phyloP scores from a whole-genome alignment of 305 asterid species.

The Ruellia speciosa region DNA sequence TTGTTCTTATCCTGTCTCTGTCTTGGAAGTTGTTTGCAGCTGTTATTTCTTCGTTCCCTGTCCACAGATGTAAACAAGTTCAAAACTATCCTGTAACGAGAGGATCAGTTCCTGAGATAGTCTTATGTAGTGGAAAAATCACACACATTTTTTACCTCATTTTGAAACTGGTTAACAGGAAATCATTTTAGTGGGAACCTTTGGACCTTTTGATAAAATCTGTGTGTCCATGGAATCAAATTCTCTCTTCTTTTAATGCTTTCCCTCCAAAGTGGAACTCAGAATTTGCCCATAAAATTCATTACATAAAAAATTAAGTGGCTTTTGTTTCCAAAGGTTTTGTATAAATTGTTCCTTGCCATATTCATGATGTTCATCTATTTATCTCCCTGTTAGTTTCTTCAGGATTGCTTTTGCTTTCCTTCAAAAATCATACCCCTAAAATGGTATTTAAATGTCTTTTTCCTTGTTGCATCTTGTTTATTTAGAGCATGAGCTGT shows the following conservation, averaged over 20 bases:
- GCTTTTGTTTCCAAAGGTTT: constrained; percentile 3
- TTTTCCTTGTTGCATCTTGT: too few species aligned
- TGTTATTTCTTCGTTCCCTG: background rate
- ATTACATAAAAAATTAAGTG: background rate
- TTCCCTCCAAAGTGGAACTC: constrained; percentile 46
- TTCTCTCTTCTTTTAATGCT: constrained; percentile 36
- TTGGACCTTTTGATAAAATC: background rate
- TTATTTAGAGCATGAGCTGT: background rate
- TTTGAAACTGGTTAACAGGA: background rate
- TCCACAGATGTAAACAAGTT: background rate
- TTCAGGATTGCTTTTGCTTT: constrained; percentile 4
- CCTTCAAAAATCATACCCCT: background rate
- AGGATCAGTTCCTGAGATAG: background rate
- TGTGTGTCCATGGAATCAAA: constrained; percentile 41
- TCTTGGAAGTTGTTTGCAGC: background rate
- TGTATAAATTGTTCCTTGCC: constrained; percentile 15
- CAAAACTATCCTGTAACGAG: background rate
- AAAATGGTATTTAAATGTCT: constrained; percentile 19
- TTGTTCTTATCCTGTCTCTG: background rate
- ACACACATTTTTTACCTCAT: background rate
- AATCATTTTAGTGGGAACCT: background rate
- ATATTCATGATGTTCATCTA: constrained; percentile 4
- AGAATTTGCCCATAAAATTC: constrained; percentile 29
- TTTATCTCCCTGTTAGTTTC: background rate
- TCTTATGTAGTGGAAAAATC: background rate